These are phyloP conservation scores for Trypanosoma congolense DNA, from an alignment of 208 protist genomes.

Conservation along the genomic window DNA sequence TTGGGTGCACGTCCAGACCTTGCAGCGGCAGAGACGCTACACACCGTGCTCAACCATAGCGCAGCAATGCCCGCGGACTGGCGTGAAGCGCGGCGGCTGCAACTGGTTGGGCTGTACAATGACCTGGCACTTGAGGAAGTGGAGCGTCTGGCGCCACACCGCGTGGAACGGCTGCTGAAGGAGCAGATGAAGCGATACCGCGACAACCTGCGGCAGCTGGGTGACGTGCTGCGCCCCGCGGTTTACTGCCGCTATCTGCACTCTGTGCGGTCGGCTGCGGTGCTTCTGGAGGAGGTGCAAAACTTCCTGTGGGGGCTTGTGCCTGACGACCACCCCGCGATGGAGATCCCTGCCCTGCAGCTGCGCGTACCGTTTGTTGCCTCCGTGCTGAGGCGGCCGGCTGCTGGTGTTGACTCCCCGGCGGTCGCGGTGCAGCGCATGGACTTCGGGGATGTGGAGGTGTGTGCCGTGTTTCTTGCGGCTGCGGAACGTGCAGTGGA, in stretches of 20 bases:
- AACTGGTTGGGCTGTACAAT: constrained; percentile 84
- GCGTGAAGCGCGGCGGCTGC: constrained; percentile 73
- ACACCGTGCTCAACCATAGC: constrained; percentile 84
- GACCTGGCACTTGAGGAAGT: constrained; percentile 67
- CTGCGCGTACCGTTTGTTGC: constrained; percentile 73
- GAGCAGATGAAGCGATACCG: constrained; percentile 64
- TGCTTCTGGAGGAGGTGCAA: constrained; percentile 65
- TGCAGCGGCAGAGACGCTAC: constrained; percentile 70
- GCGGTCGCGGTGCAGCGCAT: constrained; percentile 16
- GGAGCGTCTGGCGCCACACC: constrained; percentile 47
- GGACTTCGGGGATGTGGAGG: constrained; percentile 77
- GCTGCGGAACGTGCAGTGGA: constrained; percentile 74
- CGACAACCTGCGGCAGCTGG: constrained; percentile 55
- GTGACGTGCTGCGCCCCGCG: constrained; percentile 50
- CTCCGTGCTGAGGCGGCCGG: constrained; percentile 57
- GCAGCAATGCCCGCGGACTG: constrained; percentile 63
- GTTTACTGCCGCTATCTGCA: constrained; percentile 73
- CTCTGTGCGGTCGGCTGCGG: constrained; percentile 35
- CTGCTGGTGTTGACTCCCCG: constrained; percentile 2
- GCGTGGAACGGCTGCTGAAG: constrained; percentile 51
- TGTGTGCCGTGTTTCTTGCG: constrained; percentile 72
- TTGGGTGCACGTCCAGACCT: constrained; percentile 78
- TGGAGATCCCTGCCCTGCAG: constrained; percentile 61
- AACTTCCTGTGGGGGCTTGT: constrained; percentile 87
- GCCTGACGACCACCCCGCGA: constrained; percentile 54